Percentiles rank a stretch among this genome's conserved stretches.
phyloP scores from a whole-genome alignment of 176 grass and related monocot genomes.

The Zea luxurians region DNA sequence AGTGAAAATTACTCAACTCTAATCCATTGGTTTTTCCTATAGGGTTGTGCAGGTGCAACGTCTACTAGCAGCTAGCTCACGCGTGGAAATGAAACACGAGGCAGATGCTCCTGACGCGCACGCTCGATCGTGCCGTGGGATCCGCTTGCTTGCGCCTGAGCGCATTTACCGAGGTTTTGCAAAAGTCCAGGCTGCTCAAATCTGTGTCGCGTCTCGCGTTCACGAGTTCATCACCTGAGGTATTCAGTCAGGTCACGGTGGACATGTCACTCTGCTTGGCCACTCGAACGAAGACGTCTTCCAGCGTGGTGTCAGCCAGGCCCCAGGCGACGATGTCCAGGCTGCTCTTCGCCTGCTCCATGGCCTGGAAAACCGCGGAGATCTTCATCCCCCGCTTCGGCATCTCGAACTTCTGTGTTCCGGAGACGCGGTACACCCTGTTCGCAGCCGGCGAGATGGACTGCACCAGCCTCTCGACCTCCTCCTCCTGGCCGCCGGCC shows the following conservation, averaged over 20 bases:
- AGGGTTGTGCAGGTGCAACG: too few species aligned
- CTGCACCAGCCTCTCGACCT: constrained; percentile 26
- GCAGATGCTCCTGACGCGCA: too few species aligned
- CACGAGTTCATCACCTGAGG: too few species aligned
- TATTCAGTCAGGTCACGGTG: not conserved
- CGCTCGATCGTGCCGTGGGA: too few species aligned
- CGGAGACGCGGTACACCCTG: constrained; percentile 40
- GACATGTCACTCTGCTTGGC: constrained; percentile 38
- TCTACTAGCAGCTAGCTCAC: too few species aligned
- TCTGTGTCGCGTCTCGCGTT: too few species aligned
- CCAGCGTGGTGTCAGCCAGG: constrained; percentile 44
- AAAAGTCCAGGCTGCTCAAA: too few species aligned
- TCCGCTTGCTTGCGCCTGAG: too few species aligned
- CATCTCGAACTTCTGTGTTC: constrained; percentile 62
- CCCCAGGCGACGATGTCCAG: constrained; percentile 41
- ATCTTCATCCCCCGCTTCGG: constrained; percentile 44
- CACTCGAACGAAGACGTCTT: constrained; percentile 51
- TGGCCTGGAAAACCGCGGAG: constrained; percentile 41
- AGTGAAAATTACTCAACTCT: too few species aligned
- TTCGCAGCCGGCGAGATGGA: constrained; percentile 33
- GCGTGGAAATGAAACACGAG: too few species aligned
- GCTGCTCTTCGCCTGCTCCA: constrained; percentile 35
- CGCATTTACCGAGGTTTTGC: too few species aligned
- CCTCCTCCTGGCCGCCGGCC: constrained; percentile 9
- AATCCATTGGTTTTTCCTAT: too few species aligned